Percentiles rank a stretch among this genome's conserved stretches.
Conservation (phyloP, 768 basidiomycete genomes). For the Calocera viscosa region DNA sequence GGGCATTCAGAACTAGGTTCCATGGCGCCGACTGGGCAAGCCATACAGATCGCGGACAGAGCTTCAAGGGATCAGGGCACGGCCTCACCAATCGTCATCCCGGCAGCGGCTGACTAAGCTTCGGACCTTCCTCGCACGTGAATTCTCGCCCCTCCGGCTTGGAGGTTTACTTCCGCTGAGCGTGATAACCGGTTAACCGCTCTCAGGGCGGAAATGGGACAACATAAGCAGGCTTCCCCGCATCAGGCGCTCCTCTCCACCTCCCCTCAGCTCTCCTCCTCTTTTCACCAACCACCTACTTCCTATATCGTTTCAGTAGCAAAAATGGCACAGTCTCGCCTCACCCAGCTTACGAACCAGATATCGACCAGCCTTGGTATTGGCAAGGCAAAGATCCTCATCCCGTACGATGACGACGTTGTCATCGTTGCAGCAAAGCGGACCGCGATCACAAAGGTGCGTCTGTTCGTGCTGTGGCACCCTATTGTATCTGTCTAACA, state of each 20-base stretch:
- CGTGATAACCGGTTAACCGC: not conserved
- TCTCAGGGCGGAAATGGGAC: not conserved
- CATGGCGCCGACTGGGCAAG: no score
- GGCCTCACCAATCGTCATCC: no score
- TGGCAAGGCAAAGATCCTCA: constrained; percentile 48
- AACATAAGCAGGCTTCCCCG: not conserved
- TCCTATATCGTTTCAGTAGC: not conserved
- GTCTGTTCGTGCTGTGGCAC: constrained; percentile 16
- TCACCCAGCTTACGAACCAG: constrained; percentile 6
- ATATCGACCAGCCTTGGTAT: constrained; percentile 9
- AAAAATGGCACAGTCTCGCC: constrained; percentile 8
- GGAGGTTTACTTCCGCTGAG: not conserved
- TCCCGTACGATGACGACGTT: constrained; percentile 71
- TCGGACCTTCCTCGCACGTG: no score
- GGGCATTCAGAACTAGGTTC: no score
- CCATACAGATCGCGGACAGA: no score
- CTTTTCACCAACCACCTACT: not conserved
- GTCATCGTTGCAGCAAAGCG: constrained; percentile 83
- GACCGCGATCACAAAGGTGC: constrained; percentile 83
- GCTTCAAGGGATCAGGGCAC: no score
- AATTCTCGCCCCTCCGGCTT: not conserved
- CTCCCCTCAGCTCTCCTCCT: not conserved
- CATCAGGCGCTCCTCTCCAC: not conserved
- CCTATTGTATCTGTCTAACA: not conserved
- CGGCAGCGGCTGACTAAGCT: no score